A percentile compares a stretch with the other conserved stretches of the same genome.
phyloP scores from a whole-genome alignment of 2,329 filamentous ascomycete genomes.

The Eurotiales sp. region DNA sequence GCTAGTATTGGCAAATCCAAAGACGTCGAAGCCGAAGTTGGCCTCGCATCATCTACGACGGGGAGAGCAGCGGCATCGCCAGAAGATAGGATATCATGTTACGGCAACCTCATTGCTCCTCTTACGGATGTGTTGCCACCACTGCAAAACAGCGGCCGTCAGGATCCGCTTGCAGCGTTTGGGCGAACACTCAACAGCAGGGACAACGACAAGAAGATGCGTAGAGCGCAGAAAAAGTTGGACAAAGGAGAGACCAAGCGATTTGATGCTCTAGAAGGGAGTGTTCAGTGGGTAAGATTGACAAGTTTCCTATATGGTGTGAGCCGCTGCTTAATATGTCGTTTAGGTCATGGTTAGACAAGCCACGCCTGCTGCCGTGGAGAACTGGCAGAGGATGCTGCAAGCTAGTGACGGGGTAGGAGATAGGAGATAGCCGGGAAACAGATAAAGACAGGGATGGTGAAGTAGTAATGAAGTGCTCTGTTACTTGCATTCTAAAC shows the following conservation, averaged over 20 bases:
- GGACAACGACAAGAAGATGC: constrained; percentile 2
- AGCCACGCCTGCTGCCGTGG: constrained; percentile 2
- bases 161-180: constrained; percentile 1
- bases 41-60: neutral
- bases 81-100: constrained; percentile 3
- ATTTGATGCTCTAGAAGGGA: neutral
- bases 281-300: constrained; percentile 3
- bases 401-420: too few species aligned
- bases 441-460: too few species aligned
- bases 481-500: too few species aligned
- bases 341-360: constrained; percentile 3
- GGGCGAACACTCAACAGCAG: neutral
- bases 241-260: neutral
- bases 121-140: constrained; percentile 1
- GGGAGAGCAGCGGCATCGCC: neutral
- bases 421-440: too few species aligned
- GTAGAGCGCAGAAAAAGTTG: neutral
- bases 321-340: neutral
- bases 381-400: constrained; percentile 4
- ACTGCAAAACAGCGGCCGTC: neutral
- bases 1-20: constrained; percentile 6
- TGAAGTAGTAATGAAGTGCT: too few species aligned
- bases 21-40: constrained; percentile 6
- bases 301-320: neutral
- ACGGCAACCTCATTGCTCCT: constrained; percentile 4